Base-by-base conservation (phyloP, 768 basidiomycete species). In the Kwoniella sp. region DNA sequence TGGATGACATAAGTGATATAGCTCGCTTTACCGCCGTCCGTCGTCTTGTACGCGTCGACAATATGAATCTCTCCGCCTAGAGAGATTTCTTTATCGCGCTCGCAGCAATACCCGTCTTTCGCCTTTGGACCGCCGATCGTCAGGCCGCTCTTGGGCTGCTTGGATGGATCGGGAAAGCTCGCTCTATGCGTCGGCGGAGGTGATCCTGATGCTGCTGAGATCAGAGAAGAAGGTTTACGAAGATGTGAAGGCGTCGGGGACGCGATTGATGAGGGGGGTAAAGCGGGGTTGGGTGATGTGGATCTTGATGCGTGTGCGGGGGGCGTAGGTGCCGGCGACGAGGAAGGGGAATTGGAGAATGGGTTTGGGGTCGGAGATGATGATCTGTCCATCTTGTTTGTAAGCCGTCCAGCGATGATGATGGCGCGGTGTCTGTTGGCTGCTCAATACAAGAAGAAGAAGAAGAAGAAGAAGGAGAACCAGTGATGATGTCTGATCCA, bases 1-100 rank as follows among this genome's bases (percentile, higher is more conserved):
- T 83, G 86, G 72, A 98, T 94, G 67, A 95, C 87, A 84, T 99
- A 98, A 64, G 89, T 87, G 79, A 98, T 99, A 79, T 98, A 98
- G 5, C 90, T 88, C 23, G 92, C 90, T 55, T 84, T 87, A n/a
- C 93, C 86, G 73, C 91, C 90, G 60, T 91, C 85, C 13, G 89
- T 87, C 26, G 94, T 98, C 87, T 99, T 99, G 82, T 90, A 88
- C 15, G 96, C 95, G 76, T 98, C 95, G 34, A 88, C 86, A 69
- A 99, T 97, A 56, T 55, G 55, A 23, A 80, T 70, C 34, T 77
- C 75, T 26, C 69, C 76, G 1, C 79, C 79, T 31, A 68, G 63
- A n/a, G 41, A 52, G 58, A 80, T 75, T 31, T 75, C 74, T 48
- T 65, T 74, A 62, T 80, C 79, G 51, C 71, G 54, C 25, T 75